These are phyloP conservation scores for Stagonosporopsis rhizophila DNA, from an alignment of 2,329 filamentous ascomycete species.

Conservation along the genomic window DNA sequence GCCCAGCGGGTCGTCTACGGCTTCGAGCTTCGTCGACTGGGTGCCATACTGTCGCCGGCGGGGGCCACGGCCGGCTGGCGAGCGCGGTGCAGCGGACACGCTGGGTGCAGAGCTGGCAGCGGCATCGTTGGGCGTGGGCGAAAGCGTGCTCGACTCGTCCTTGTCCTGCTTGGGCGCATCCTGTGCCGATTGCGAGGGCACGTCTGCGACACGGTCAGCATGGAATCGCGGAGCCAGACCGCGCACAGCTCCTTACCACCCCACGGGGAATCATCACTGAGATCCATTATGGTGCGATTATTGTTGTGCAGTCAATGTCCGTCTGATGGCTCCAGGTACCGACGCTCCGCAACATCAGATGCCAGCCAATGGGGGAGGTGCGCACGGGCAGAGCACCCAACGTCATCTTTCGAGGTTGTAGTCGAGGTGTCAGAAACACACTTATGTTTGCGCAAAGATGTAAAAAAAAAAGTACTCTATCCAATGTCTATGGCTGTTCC, in stretches of 20 bases:
- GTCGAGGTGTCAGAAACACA: neutral
- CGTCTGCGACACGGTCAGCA: constrained; percentile 49
- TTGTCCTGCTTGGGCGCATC: constrained; percentile 39
- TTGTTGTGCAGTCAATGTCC: constrained; percentile 19
- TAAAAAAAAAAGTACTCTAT: neutral
- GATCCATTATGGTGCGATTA: constrained; percentile 46
- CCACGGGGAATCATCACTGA: constrained; percentile 54
- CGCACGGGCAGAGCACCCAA: constrained; percentile 17
- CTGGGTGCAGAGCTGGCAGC: constrained; percentile 41
- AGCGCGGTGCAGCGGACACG: constrained; percentile 53
- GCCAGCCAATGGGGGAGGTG: constrained; percentile 13
- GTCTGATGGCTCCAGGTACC: constrained; percentile 19
- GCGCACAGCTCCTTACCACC: constrained; percentile 42
- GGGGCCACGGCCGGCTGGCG: constrained; percentile 58
- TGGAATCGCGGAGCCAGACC: neutral
- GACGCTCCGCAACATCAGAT: constrained; percentile 6
- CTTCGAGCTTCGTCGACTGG: constrained; percentile 79
- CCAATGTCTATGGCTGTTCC: neutral
- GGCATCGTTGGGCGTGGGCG: constrained; percentile 26
- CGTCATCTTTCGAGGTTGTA: constrained; percentile 11
- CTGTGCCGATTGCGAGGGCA: constrained; percentile 52
- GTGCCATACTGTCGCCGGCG: constrained; percentile 69
- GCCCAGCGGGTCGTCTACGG: constrained; percentile 77
- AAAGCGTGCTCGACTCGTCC: constrained; percentile 43
- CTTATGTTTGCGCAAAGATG: neutral